These are phyloP conservation scores for Penicillium hesseltinei DNA, from an alignment of 2,329 filamentous ascomycete species.

Conservation along the genomic window DNA sequence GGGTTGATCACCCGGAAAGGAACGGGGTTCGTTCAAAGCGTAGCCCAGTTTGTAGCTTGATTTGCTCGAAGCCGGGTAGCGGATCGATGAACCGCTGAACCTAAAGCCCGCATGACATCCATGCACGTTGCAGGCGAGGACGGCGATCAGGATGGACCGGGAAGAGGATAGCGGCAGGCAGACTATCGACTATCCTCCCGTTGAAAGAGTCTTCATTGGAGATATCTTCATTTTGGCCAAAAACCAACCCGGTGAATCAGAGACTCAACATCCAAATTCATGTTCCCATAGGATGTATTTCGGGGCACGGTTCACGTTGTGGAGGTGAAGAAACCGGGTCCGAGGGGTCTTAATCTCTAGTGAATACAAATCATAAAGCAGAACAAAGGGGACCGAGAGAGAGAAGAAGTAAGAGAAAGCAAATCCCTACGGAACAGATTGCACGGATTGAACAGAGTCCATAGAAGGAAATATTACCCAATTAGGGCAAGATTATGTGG, in stretches of 20 bases:
- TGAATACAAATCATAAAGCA: constrained; percentile 3
- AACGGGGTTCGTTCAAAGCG: constrained; percentile 10
- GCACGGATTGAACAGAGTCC: constrained; percentile 2
- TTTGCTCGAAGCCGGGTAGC: constrained; percentile 29
- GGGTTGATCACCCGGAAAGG: constrained; percentile 21
- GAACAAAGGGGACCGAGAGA: not conserved
- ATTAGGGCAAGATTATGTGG: constrained; percentile 13
- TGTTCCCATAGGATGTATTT: not conserved
- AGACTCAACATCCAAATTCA: not conserved
- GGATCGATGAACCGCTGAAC: constrained; percentile 37
- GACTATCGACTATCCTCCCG: not conserved
- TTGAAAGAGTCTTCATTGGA: not conserved
- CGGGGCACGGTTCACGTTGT: not conserved
- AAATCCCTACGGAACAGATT: constrained; percentile 14
- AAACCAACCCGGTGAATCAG: constrained; percentile 6
- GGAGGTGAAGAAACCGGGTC: constrained; percentile 6
- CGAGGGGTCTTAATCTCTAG: not conserved
- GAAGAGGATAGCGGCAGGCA: constrained; percentile 19
- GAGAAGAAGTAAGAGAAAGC: constrained; percentile 1
- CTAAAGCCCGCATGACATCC: constrained; percentile 36
- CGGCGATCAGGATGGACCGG: constrained; percentile 23
- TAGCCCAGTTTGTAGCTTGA: constrained; percentile 9
- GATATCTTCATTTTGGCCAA: not conserved
- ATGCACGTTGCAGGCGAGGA: constrained; percentile 13
- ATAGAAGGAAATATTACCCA: constrained; percentile 9